Evolutionary conservation across 164 flowering plant species (phyloP).

Genomic region (Cinnamomum chago): DNA sequence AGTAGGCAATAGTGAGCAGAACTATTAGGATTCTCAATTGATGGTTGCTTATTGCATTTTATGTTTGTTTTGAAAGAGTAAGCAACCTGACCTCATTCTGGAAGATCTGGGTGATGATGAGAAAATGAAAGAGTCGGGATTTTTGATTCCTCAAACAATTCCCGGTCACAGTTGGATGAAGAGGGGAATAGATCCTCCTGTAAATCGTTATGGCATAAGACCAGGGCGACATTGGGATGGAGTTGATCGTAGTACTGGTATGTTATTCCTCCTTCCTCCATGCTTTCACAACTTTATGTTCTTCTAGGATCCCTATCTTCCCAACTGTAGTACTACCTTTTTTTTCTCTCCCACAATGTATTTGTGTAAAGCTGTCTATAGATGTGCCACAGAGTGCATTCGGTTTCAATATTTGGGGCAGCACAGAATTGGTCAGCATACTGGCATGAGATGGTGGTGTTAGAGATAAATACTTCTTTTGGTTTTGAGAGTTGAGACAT

Average conservation of each 20-base stretch:
- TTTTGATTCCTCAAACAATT: slow-evolving; percentile 77
- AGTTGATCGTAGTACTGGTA: slow-evolving; percentile 90
- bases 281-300: not conserved
- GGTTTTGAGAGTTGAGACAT: not conserved
- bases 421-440: not conserved
- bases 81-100: slow-evolving; percentile 40
- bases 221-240: slow-evolving; percentile 98
- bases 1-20: not conserved
- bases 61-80: slow-evolving; percentile 38
- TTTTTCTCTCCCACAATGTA: not conserved
- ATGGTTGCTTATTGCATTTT: not conserved
- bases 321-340: not conserved
- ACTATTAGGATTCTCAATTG: not conserved
- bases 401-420: not conserved
- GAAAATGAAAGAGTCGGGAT: slow-evolving; percentile 91
- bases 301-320: not conserved
- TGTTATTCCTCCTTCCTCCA: slow-evolving; percentile 3
- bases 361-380: not conserved
- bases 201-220: slow-evolving; percentile 75
- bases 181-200: slow-evolving; percentile 72
- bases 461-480: not conserved
- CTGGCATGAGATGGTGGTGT: not conserved
- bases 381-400: not conserved
- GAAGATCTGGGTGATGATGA: slow-evolving; percentile 66
- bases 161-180: slow-evolving; percentile 92